These are phyloP conservation scores for Phytophthora brassicae DNA, from an alignment of 352 stramenopile species.

Conservation along the genomic window DNA sequence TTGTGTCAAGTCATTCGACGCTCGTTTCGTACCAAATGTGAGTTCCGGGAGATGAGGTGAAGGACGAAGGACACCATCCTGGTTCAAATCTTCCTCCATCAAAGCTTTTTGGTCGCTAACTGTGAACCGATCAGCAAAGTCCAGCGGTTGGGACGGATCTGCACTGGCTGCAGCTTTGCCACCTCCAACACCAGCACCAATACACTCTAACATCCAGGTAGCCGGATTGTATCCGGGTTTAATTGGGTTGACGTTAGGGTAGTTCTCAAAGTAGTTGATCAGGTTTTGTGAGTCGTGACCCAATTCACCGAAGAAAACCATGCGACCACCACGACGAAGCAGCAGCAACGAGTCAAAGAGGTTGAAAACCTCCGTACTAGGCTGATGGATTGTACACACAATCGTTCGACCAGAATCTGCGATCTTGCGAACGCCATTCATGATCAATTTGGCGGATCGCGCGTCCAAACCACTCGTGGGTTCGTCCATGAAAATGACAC, in stretches of 20 bases:
- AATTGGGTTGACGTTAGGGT: constrained; percentile 55
- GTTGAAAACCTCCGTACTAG: constrained; percentile 30
- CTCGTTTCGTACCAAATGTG: constrained; percentile 47
- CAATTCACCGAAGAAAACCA: constrained; percentile 32
- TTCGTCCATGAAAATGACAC: constrained; percentile 49
- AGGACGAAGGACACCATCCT: constrained; percentile 44
- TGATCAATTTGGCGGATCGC: constrained; percentile 27
- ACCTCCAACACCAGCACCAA: constrained; percentile 43
- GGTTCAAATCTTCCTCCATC: constrained; percentile 48
- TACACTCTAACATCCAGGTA: constrained; percentile 30
- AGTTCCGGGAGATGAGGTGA: constrained; percentile 39
- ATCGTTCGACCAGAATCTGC: constrained; percentile 16
- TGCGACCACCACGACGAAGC: constrained; percentile 30
- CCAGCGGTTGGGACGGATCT: constrained; percentile 7
- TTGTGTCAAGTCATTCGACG: constrained; percentile 26
- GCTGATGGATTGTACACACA: constrained; percentile 22
- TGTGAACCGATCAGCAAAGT: constrained; percentile 37
- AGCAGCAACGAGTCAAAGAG: constrained; percentile 29
- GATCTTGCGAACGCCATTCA: constrained; percentile 31
- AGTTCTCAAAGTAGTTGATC: constrained; percentile 64
- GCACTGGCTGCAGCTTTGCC: constrained; percentile 28
- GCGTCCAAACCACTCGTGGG: constrained; percentile 26
- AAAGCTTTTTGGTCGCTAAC: constrained; percentile 38
- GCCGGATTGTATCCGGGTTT: constrained; percentile 55
- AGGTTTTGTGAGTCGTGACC: constrained; percentile 56